Percentiles rank a stretch among this genome's conserved stretches.
phyloP scores from a whole-genome alignment of 139 green algal genomes.

The Micractinium conductrix region DNA sequence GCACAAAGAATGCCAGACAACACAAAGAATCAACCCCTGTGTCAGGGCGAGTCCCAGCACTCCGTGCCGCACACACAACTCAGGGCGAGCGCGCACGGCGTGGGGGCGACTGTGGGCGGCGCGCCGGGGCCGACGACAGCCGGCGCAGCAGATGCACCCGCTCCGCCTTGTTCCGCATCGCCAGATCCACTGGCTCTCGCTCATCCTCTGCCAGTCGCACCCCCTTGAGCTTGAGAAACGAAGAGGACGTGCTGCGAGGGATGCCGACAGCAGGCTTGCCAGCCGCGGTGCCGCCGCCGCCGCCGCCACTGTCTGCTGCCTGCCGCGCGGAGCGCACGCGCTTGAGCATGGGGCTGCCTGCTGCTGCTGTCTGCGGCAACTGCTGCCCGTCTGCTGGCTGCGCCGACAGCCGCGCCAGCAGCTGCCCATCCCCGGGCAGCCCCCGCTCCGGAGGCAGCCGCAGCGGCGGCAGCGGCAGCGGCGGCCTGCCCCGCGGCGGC shows the following conservation, averaged over 20 bases:
- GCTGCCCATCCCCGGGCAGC: neutral
- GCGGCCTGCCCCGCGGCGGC: neutral
- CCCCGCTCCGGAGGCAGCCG: neutral
- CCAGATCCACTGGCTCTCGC: slow-evolving; percentile 8
- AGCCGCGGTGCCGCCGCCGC: neutral
- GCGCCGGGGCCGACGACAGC: no score
- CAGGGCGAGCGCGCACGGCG: no score
- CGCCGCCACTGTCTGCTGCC: no score
- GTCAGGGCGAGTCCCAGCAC: no score
- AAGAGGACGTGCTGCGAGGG: neutral
- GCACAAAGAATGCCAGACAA: no score
- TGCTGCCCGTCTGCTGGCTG: neutral
- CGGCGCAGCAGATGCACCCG: neutral
- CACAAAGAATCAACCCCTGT: no score
- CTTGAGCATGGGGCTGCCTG: no score
- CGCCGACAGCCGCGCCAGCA: neutral
- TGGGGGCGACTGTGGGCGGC: no score
- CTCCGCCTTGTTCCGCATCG: slow-evolving; percentile 1
- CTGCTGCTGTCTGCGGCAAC: neutral
- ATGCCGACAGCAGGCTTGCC: neutral
- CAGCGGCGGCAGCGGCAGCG: neutral
- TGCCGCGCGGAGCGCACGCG: no score
- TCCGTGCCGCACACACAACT: no score
- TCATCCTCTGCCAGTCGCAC: neutral
- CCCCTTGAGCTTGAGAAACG: neutral